Percentiles rank a stretch among this genome's conserved stretches.
Evolutionary conservation across 306 rosid species (phyloP).

Genomic region (Cicer judaicum): DNA sequence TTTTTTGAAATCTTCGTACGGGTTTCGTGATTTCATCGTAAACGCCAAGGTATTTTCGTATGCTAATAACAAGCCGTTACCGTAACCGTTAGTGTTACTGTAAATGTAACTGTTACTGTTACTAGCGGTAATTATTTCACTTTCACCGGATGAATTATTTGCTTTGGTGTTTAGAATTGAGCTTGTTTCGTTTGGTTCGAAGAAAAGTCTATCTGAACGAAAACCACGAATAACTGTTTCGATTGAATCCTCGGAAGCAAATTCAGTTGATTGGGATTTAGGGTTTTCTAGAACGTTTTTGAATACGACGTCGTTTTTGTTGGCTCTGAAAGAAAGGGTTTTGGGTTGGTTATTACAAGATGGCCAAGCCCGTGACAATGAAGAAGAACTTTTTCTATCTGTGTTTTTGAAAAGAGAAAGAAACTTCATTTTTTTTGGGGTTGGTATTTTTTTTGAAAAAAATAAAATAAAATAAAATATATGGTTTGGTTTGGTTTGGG

Average conservation of each 20-base stretch:
- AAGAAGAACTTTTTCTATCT: constrained; percentile 36
- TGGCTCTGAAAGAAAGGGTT: constrained; percentile 73
- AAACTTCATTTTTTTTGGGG: constrained; percentile 74
- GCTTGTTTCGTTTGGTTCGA: constrained; percentile 64
- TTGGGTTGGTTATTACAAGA: constrained; percentile 71
- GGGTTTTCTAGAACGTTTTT: constrained; percentile 29
- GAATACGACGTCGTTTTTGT: constrained; percentile 37
- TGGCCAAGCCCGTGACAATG: constrained; percentile 64
- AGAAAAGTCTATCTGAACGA: constrained; percentile 69
- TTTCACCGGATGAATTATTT: not conserved
- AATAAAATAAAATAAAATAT: not conserved
- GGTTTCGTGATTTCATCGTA: constrained; percentile 66
- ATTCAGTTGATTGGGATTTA: constrained; percentile 46
- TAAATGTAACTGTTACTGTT: not conserved
- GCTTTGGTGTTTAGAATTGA: constrained; percentile 40
- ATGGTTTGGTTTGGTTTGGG: too few relatives aligned
- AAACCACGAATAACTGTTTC: constrained; percentile 64
- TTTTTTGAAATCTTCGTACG: constrained; percentile 65
- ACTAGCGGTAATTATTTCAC: not conserved
- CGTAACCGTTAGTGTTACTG: too few relatives aligned
- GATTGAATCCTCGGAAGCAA: constrained; percentile 46
- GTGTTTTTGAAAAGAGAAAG: constrained; percentile 59
- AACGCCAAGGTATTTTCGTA: constrained; percentile 58
- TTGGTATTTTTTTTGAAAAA: not conserved
- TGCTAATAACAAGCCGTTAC: not conserved